Percentiles rank a stretch among this genome's conserved stretches.
Conservation (phyloP, 140 eudicot genomes). For the Flaveria floridana region DNA sequence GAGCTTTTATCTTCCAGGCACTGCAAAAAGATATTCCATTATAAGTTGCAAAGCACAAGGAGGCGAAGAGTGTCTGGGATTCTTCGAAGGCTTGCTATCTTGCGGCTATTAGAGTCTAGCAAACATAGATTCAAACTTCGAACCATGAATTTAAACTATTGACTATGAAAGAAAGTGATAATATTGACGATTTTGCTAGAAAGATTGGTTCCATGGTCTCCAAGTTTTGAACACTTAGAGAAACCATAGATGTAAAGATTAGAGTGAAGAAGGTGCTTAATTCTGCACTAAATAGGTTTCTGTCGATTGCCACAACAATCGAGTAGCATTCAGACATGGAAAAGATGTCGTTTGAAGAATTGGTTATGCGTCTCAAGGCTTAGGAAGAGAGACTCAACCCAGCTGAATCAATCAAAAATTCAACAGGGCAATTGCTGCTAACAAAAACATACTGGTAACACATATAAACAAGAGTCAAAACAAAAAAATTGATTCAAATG, state of each 20-base stretch:
- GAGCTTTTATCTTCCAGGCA: background rate
- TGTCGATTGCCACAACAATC: background rate
- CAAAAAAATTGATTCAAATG: background rate
- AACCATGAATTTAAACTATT: background rate
- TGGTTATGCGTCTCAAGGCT: background rate
- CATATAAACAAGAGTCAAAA: background rate
- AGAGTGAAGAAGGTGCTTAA: background rate
- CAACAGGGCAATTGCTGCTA: background rate
- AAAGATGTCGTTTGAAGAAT: background rate
- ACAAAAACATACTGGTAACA: background rate
- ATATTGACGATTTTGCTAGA: background rate
- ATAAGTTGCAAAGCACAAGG: background rate
- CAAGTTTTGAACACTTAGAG: background rate
- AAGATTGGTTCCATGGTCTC: background rate
- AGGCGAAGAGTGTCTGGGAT: background rate
- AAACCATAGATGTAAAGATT: background rate
- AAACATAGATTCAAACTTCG: background rate
- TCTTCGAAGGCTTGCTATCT: background rate
- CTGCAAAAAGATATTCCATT: background rate
- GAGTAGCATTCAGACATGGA: background rate
- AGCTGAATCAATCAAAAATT: background rate
- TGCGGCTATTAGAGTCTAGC: background rate
- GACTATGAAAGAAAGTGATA: background rate
- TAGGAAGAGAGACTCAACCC: background rate
- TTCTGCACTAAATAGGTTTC: background rate